phyloP scores from a whole-genome alignment of 306 rosid species.

The Sicyos baderoa region DNA sequence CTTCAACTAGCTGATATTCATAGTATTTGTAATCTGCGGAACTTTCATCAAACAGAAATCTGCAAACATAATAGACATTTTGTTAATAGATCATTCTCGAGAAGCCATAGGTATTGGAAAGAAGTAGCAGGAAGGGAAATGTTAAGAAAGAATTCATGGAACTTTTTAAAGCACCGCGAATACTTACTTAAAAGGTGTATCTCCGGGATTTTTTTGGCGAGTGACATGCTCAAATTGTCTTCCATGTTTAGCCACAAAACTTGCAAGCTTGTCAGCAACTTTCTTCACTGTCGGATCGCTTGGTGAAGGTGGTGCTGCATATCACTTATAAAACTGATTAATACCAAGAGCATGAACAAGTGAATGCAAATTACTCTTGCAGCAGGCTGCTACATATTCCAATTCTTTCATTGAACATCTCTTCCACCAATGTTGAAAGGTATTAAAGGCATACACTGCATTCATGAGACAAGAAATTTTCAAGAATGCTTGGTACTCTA shows the following conservation, averaged over 20 bases:
- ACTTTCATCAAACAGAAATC: constrained; percentile 72
- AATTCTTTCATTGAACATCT: constrained; percentile 72
- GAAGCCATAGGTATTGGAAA: background rate
- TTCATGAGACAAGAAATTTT: constrained; percentile 79
- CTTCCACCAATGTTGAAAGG: constrained; percentile 92
- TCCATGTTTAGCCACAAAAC: constrained; percentile 99
- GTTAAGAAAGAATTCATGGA: background rate
- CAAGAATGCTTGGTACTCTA: constrained; percentile 79
- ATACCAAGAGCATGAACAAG: constrained; percentile 98
- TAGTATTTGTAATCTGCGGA: constrained; percentile 87
- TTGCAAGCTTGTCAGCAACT: constrained; percentile 97
- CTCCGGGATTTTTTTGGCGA: constrained; percentile 97
- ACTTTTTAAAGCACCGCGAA: background rate
- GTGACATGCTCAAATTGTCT: constrained; percentile 95
- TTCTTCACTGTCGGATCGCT: constrained; percentile 97
- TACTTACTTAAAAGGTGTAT: constrained; percentile 81
- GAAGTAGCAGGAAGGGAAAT: too few species aligned
- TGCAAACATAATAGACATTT: constrained; percentile 28
- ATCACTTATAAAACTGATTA: constrained; percentile 99
- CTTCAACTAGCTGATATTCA: constrained; percentile 67
- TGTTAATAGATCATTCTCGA: background rate
- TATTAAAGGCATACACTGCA: constrained; percentile 89
- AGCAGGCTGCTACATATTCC: constrained; percentile 91
- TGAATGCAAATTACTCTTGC: constrained; percentile 98
- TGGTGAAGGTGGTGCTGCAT: constrained; percentile 96